Evolutionary conservation across 805 yeast species (phyloP).

Genomic region (Ogataea glucozyma): DNA sequence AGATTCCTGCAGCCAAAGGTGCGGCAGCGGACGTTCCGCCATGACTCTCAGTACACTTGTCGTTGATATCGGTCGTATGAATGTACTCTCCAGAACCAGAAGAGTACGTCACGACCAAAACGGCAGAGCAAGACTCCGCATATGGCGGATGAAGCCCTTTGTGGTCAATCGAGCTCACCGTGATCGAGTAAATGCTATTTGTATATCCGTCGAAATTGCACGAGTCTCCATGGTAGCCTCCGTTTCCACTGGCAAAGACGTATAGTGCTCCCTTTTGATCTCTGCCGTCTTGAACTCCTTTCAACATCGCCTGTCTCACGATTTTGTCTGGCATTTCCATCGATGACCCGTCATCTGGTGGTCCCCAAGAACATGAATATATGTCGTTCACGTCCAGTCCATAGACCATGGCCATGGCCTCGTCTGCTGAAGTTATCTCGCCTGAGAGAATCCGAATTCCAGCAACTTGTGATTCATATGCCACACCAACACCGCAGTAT

Average conservation of each 20-base stretch:
- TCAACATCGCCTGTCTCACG: conserved; percentile 80
- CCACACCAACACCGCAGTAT: conserved; percentile 97
- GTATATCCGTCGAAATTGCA: conserved; percentile 98
- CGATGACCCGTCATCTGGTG: conserved; percentile 86
- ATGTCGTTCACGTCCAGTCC: conserved; percentile 85
- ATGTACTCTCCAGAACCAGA: conserved; percentile 90
- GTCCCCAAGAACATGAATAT: conserved; percentile 98
- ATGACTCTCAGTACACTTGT: conserved; percentile 69
- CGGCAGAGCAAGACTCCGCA: conserved; percentile 93
- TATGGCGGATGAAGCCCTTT: conserved; percentile 85
- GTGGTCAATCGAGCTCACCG: conserved; percentile 91
- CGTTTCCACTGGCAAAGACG: conserved; percentile 96
- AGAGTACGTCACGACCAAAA: conserved; percentile 88
- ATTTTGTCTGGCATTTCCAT: conserved; percentile 81
- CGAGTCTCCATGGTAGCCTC: conserved; percentile 78
- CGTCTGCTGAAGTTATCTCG: conserved; percentile 78
- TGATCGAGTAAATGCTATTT: conserved; percentile 89
- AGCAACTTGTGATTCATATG: conserved; percentile 79
- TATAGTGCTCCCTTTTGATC: conserved; percentile 79
- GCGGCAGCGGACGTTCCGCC: conserved; percentile 99
- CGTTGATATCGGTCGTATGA: conserved; percentile 79
- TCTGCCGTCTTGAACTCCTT: conserved; percentile 83
- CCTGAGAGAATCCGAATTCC: conserved; percentile 90
- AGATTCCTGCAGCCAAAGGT: conserved; percentile 96
- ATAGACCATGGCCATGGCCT: conserved; percentile 84